These are phyloP conservation scores for Rhizophora apiculata DNA, from an alignment of 345 rosid species.

Conservation along the genomic window DNA sequence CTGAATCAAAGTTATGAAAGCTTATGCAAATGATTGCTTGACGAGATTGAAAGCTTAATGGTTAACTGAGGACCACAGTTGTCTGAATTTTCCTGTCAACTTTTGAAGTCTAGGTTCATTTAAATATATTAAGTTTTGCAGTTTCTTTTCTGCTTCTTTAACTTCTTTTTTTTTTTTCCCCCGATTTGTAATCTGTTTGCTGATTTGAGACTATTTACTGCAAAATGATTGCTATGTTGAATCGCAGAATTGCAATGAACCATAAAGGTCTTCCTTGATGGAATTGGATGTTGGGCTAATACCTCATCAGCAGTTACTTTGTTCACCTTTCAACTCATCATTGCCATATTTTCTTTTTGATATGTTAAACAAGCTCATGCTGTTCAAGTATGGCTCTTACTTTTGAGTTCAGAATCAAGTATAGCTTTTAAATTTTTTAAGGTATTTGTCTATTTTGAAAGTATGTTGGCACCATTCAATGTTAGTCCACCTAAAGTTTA, in stretches of 20 bases:
- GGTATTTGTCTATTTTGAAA: too few species aligned
- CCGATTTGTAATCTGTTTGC: too few species aligned
- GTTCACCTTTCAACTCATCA: not conserved
- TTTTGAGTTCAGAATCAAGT: too few species aligned
- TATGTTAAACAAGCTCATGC: too few species aligned
- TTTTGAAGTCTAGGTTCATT: too few species aligned
- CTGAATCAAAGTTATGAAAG: constrained; percentile 13
- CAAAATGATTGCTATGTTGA: constrained; percentile 9
- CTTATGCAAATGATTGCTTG: constrained; percentile 7
- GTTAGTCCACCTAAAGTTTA: too few species aligned
- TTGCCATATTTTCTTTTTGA: too few species aligned
- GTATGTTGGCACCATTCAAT: too few species aligned
- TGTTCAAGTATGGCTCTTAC: too few species aligned
- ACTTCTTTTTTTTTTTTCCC: not conserved
- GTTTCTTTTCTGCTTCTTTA: not conserved
- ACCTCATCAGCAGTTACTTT: constrained; percentile 3
- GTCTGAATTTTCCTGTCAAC: not conserved
- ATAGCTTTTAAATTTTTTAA: too few species aligned
- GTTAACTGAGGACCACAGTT: constrained; percentile 22
- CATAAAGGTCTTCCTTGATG: constrained; percentile 9
- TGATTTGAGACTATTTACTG: not conserved
- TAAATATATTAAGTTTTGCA: not conserved
- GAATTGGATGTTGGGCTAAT: constrained; percentile 9
- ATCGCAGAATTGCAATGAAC: not conserved
- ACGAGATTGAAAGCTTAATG: constrained; percentile 23